Evolutionary conservation across 1,284 basidiomycete species (phyloP).

Genomic region (Leccinum cinnamomeum): DNA sequence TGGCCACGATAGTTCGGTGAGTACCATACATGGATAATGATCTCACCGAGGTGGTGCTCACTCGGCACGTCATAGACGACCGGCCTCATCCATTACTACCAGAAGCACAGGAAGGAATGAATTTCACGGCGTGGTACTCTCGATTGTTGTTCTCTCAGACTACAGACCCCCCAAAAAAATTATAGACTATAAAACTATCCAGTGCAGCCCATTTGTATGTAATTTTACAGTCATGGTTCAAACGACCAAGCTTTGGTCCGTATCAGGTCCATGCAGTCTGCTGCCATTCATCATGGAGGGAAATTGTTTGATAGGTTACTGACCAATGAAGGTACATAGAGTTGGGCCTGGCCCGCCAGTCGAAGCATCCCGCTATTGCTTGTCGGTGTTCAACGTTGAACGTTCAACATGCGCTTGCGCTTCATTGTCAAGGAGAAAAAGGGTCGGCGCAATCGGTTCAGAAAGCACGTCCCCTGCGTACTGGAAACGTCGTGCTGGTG

Average conservation of each 20-base stretch:
- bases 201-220: constrained; percentile 9
- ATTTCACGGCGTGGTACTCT: neutral
- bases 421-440: neutral
- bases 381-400: neutral
- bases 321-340: neutral
- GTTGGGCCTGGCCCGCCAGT: neutral
- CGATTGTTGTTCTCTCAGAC: constrained; percentile 1
- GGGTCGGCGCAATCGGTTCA: neutral
- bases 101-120: constrained; percentile 80
- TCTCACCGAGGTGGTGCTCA: constrained; percentile 8
- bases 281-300: neutral
- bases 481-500: neutral
- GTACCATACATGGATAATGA: constrained; percentile 32
- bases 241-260: neutral
- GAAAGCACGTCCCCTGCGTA: neutral
- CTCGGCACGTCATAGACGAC: constrained; percentile 61
- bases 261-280: neutral
- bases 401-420: neutral
- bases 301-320: neutral
- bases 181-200: constrained; percentile 10
- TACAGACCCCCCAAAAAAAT: neutral
- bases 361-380: neutral
- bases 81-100: constrained; percentile 93
- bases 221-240: constrained; percentile 10
- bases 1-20: constrained; percentile 89